Evolutionary conservation across 108 stramenopile species (phyloP), one percentile per base, ranked within the genome.

Genomic region (Nitzschia palea): DNA sequence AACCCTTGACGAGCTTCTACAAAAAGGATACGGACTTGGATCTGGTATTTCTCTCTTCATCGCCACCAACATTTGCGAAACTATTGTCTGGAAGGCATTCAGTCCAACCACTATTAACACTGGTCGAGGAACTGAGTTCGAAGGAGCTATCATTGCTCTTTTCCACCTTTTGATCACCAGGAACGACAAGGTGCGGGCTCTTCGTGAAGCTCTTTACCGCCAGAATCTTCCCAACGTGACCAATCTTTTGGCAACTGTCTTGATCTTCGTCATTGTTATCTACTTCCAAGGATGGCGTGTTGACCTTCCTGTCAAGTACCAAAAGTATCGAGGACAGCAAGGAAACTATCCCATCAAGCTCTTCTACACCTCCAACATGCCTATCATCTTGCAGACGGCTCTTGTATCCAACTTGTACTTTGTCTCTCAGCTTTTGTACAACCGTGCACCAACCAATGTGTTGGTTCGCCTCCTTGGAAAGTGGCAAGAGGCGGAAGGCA

Each of bases 361-460:
- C 25, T 98, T 99, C 80, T 99, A 99, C 95, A 98, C 99, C 15
- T 97, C 97, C 79, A 99, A 99, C 96, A 99, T 99, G 97, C 98
- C 98, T 76, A 98, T 99, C 80, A 98, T 99, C 71, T 87, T 99
- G 31, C 98, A 98, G 81, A 97, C 98, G 20, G 98, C 98, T 1
- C 80, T 99, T 62, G 97, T 98, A 18, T 92, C 91, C 79, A 98
- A 99, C 86, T 76, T 98, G 45, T 98, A 98, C 94, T 99, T 98
- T 80, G 86, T 99, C 36, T 94, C 91, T 66, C 98, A 99, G 83
- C 82, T 98, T 37, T 77, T 99, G 55, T 98, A 97, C 95, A 98
- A 97, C 74, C 97, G 98, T 58, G 97, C 95, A 17, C 88, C 94
- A 14, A 95, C 94, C 63, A 97, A 97, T 80, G 78, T 98, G 44